Percentiles rank a stretch among this genome's conserved stretches.
These are phyloP conservation scores for Candida sanyaensis DNA, from an alignment of 1,139 yeast species.

Conservation along the genomic window DNA sequence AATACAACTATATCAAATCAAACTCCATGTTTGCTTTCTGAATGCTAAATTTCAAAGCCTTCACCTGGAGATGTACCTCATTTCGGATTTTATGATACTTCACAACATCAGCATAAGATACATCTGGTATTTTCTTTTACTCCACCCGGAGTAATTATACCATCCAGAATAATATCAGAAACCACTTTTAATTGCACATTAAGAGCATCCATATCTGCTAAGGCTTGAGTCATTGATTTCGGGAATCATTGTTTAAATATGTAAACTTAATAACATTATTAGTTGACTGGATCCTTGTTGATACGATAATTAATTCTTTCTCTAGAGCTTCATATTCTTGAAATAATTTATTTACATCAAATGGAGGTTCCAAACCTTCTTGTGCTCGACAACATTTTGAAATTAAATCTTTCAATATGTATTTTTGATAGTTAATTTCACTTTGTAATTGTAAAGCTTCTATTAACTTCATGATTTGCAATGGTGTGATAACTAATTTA, in stretches of 20 bases:
- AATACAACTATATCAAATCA: slow-evolving; percentile 4
- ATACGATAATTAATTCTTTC: background rate
- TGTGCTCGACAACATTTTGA: slow-evolving; percentile 4
- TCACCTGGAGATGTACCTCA: background rate
- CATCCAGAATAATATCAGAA: background rate
- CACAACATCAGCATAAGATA: slow-evolving; percentile 1
- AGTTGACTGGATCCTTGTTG: slow-evolving; percentile 1
- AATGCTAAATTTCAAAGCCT: background rate
- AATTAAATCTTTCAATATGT: background rate
- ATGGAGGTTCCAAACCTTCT: slow-evolving; percentile 1
- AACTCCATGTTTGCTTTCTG: slow-evolving; percentile 6
- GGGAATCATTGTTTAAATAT: background rate
- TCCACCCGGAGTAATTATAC: background rate
- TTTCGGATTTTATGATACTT: background rate
- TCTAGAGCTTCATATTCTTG: background rate
- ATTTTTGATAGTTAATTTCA: too few relatives aligned
- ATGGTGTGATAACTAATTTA: too few relatives aligned
- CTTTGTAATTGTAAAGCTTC: slow-evolving; percentile 6
- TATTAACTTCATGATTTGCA: slow-evolving; percentile 1
- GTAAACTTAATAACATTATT: background rate
- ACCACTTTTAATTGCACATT: background rate
- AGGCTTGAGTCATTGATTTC: slow-evolving; percentile 3
- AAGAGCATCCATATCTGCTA: slow-evolving; percentile 2
- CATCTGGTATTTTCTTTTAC: background rate
- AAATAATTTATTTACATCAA: slow-evolving; percentile 5